Conservation (phyloP, 1,284 basidiomycete species). For the Fomitopsis betulina region DNA sequence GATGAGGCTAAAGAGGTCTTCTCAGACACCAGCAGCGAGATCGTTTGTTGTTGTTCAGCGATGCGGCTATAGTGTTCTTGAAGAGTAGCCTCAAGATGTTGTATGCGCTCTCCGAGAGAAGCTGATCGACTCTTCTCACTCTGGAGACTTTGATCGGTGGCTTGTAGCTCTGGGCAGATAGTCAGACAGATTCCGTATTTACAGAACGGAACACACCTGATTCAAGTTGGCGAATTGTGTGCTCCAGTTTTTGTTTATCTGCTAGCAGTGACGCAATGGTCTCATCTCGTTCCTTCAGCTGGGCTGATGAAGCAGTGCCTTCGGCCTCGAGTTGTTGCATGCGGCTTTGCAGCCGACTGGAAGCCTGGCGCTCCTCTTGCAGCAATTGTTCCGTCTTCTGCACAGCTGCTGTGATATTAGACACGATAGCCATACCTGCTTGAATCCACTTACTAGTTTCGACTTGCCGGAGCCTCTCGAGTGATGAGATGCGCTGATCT, state of each 20-base stretch:
- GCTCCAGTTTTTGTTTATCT: not conserved
- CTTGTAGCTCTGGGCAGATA: constrained; percentile 13
- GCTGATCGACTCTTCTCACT: constrained; percentile 17
- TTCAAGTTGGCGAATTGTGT: constrained; percentile 4
- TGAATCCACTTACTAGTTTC: constrained; percentile 43
- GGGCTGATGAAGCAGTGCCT: constrained; percentile 1
- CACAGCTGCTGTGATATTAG: constrained; percentile 14
- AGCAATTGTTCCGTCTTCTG: constrained; percentile 20
- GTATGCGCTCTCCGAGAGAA: constrained; percentile 18
- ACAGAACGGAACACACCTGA: constrained; percentile 10
- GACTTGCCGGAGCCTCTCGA: constrained; percentile 35
- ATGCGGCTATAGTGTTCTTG: constrained; percentile 20
- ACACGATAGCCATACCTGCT: not conserved
- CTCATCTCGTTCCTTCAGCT: constrained; percentile 7
- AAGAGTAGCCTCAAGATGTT: constrained; percentile 17
- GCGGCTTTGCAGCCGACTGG: constrained; percentile 11
- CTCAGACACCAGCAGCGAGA: constrained; percentile 35
- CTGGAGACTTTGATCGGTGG: constrained; percentile 14
- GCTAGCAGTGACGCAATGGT: constrained; percentile 12
- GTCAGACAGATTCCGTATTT: not conserved
- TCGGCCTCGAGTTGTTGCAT: constrained; percentile 12
- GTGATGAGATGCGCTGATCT: constrained; percentile 47
- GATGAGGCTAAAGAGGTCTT: constrained; percentile 29
- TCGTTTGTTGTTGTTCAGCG: constrained; percentile 33
- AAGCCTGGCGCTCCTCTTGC: constrained; percentile 19